A percentile compares a stretch with the other conserved stretches of the same genome.
These are phyloP conservation scores for Vanderwaltozyma polyspora DNA, from an alignment of 805 yeast genomes.

Conservation along the genomic window DNA sequence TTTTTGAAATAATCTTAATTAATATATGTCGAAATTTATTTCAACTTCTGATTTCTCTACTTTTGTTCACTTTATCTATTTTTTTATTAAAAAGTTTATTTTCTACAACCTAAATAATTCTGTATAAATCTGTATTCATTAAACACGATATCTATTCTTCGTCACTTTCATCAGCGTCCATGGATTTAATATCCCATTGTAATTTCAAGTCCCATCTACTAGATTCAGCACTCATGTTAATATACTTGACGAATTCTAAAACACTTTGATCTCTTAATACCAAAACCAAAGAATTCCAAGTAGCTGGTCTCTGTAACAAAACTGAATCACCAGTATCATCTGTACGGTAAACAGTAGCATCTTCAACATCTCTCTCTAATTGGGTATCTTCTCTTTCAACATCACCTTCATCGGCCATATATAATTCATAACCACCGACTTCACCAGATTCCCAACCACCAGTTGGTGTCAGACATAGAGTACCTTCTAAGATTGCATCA, in stretches of 20 bases:
- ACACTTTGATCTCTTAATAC: constrained; percentile 77
- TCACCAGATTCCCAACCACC: constrained; percentile 81
- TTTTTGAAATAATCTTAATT: too few relatives aligned
- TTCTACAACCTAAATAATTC: too few relatives aligned
- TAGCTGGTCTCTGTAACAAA: constrained; percentile 65
- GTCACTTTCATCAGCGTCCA: constrained; percentile 35
- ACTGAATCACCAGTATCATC: constrained; percentile 62
- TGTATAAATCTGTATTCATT: too few relatives aligned
- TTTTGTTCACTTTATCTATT: too few relatives aligned
- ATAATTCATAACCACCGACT: constrained; percentile 86
- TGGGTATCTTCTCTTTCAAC: constrained; percentile 24
- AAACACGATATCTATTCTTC: too few relatives aligned
- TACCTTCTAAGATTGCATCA: constrained; percentile 60
- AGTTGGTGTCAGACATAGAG: constrained; percentile 71
- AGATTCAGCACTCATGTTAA: constrained; percentile 77
- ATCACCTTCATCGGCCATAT: constrained; percentile 54
- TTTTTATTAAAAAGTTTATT: too few relatives aligned
- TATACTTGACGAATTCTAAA: constrained; percentile 86
- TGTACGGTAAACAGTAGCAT: constrained; percentile 72
- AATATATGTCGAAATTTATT: too few relatives aligned
- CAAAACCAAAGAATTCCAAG: constrained; percentile 69
- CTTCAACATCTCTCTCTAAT: constrained; percentile 41
- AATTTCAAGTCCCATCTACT: constrained; percentile 84
- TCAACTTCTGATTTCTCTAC: too few relatives aligned
- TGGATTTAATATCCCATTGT: constrained; percentile 57